A percentile compares a stretch with the other conserved stretches of the same genome.
Conservation (phyloP, 345 rosid genomes). For the Salix dunnii region DNA sequence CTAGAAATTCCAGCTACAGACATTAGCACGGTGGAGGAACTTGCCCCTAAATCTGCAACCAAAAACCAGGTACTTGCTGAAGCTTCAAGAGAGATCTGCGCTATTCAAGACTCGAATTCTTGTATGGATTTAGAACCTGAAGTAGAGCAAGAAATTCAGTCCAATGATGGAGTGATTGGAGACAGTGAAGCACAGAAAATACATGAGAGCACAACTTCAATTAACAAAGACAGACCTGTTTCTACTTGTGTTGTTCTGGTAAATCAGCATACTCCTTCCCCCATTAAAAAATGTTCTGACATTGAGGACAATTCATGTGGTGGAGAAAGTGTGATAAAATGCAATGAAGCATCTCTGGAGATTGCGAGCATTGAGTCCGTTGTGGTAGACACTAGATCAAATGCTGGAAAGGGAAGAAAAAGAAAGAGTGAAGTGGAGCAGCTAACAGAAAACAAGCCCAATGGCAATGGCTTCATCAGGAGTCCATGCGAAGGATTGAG, state of each 20-base stretch:
- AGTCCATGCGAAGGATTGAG: conserved; percentile 99
- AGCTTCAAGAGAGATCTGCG: conserved; percentile 17
- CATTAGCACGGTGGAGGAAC: conserved; percentile 10
- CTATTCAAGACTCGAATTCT: conserved; percentile 17
- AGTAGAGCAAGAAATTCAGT: conserved; percentile 5
- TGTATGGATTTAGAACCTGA: background rate
- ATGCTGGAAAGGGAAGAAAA: conserved; percentile 42
- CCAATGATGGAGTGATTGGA: conserved; percentile 17
- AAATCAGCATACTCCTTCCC: conserved; percentile 13
- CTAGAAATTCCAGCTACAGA: conserved; percentile 5
- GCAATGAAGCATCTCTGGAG: conserved; percentile 24
- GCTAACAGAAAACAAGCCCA: conserved; percentile 30
- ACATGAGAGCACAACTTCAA: conserved; percentile 10
- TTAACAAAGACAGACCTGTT: conserved; percentile 27
- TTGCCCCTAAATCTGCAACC: conserved; percentile 1
- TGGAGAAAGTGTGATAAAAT: conserved; percentile 18
- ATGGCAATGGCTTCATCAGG: conserved; percentile 53
- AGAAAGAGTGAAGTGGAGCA: conserved; percentile 49
- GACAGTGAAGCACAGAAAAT: conserved; percentile 28
- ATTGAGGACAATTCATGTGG: conserved; percentile 31
- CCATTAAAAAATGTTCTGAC: conserved; percentile 21
- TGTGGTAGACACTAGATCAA: conserved; percentile 17
- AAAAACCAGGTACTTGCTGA: conserved; percentile 25
- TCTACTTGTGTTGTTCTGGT: conserved; percentile 4
- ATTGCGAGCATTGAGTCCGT: conserved; percentile 17